Percentiles rank a stretch among this genome's conserved stretches.
Evolutionary conservation across 305 asterid species (phyloP).

Genomic region (Stenogyne calaminthoides): DNA sequence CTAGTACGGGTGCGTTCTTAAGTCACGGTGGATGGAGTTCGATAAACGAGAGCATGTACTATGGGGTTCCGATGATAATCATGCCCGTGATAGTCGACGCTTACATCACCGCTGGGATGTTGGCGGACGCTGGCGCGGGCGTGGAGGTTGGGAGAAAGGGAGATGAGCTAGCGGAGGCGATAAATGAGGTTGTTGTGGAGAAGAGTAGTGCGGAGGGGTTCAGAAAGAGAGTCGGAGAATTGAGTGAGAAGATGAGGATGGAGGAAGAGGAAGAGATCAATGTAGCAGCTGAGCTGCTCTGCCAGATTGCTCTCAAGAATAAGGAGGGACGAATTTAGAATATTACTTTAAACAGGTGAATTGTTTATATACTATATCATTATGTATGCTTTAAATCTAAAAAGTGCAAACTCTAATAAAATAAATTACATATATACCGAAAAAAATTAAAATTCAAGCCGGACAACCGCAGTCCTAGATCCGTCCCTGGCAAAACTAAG

Average conservation of each 20-base stretch:
- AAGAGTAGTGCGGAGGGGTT: constrained; percentile 8
- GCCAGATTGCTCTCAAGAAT: not conserved
- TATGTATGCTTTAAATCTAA: too few species aligned
- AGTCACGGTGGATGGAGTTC: constrained; percentile 43
- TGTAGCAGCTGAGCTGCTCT: not conserved
- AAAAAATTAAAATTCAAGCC: too few species aligned
- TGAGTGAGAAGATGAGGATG: constrained; percentile 22
- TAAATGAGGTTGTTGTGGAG: too few species aligned
- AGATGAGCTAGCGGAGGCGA: too few species aligned
- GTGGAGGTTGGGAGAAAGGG: constrained; percentile 33
- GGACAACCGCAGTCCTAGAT: too few species aligned
- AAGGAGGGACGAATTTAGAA: too few species aligned
- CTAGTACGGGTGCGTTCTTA: constrained; percentile 22
- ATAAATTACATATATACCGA: too few species aligned
- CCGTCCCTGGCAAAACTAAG: too few species aligned
- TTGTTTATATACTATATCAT: too few species aligned
- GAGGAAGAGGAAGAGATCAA: constrained; percentile 2
- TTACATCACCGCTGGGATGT: constrained; percentile 28
- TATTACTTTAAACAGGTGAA: too few species aligned
- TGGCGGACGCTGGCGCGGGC: constrained; percentile 32
- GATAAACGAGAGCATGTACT: constrained; percentile 17
- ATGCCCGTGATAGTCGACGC: constrained; percentile 36
- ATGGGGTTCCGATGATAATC: constrained; percentile 30
- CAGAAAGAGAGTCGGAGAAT: not conserved
- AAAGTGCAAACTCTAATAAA: too few species aligned